These are phyloP conservation scores for Aspergillus japonicus DNA, from an alignment of 2,329 filamentous ascomycete genomes.

Conservation along the genomic window DNA sequence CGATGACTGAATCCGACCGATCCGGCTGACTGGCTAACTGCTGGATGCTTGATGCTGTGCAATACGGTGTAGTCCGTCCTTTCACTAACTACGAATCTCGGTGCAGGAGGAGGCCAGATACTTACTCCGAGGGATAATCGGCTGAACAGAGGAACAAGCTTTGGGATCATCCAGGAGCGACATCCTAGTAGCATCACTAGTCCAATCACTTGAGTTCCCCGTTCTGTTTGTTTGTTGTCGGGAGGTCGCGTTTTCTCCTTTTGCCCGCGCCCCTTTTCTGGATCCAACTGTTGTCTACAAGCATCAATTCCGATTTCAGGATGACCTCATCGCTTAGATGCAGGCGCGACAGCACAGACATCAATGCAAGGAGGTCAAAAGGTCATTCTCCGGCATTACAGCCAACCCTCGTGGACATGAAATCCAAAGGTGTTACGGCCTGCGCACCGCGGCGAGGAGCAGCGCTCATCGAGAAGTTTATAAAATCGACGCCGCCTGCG, in stretches of 20 bases:
- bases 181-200: not conserved
- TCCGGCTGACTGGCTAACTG: not conserved
- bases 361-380: not conserved
- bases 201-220: not conserved
- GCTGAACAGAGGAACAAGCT: not conserved
- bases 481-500: not conserved
- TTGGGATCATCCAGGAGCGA: not conserved
- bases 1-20: not conserved
- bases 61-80: not conserved
- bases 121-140: not conserved
- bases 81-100: too few species aligned
- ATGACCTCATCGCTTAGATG: not conserved
- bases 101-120: not conserved
- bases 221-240: not conserved
- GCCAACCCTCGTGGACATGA: not conserved
- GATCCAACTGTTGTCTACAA: not conserved
- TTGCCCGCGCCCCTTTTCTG: not conserved
- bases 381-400: not conserved
- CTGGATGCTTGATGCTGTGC: not conserved
- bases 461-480: not conserved
- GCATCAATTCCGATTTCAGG: not conserved
- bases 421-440: not conserved
- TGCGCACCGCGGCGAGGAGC: too few species aligned
- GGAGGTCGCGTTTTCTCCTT: not conserved
- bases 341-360: not conserved